Evolutionary conservation across 1,284 basidiomycete genomes (phyloP).

Genomic region (Tilletia horrida): DNA sequence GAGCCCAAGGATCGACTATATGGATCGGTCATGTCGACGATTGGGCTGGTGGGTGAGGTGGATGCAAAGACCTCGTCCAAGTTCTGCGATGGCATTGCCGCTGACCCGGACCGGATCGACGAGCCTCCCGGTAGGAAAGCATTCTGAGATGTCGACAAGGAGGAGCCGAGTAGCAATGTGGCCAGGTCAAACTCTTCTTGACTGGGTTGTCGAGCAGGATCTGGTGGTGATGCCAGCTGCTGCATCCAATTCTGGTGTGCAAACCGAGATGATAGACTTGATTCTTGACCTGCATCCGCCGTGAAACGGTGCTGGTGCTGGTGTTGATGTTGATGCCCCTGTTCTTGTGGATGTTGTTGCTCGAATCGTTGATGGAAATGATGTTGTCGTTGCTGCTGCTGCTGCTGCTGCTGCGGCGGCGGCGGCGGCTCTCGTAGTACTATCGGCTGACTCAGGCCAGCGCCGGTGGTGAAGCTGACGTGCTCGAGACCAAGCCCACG

Average conservation of each 20-base stretch:
- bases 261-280: neutral
- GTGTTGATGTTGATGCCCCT: neutral
- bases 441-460: neutral
- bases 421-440: neutral
- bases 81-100: neutral
- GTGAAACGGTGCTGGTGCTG: neutral
- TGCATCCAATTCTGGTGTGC: neutral
- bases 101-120: neutral
- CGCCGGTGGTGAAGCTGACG: neutral
- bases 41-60: neutral
- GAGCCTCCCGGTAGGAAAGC: neutral
- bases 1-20: neutral
- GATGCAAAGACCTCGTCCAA: neutral
- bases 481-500: neutral
- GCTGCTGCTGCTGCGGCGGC: slow-evolving; percentile 18
- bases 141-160: neutral
- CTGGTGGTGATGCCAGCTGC: neutral
- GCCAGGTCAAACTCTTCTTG: slow-evolving; percentile 5
- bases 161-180: neutral
- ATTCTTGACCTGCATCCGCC: neutral
- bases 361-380: neutral
- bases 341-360: neutral
- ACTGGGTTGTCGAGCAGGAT: neutral
- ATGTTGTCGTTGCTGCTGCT: slow-evolving; percentile 8
- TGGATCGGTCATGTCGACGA: neutral